Percentiles rank a stretch among this genome's conserved stretches.
phyloP scores from a whole-genome alignment of 2,329 filamentous ascomycete species.

The Plenodomus tracheiphilus region DNA sequence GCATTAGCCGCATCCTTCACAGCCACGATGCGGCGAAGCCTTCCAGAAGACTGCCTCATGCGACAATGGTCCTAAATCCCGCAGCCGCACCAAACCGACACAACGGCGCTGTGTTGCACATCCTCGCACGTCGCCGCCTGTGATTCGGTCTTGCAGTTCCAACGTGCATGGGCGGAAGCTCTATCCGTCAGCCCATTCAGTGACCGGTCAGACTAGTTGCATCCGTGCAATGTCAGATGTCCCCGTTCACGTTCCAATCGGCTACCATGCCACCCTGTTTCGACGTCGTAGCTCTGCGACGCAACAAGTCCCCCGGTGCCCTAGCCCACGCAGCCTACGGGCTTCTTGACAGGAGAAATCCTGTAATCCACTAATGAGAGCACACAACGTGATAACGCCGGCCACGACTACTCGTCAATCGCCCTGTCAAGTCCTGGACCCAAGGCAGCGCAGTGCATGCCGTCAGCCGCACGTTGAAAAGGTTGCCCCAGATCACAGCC shows the following conservation, averaged over 20 bases:
- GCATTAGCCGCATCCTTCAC: conserved; percentile 12
- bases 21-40: conserved; percentile 20
- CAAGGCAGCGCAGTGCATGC: conserved; percentile 12
- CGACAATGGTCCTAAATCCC: conserved; percentile 12
- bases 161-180: conserved; percentile 9
- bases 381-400: conserved; percentile 21
- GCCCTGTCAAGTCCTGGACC: conserved; percentile 9
- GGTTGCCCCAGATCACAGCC: conserved; percentile 8
- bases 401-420: conserved; percentile 20
- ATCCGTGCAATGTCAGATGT: conserved; percentile 20
- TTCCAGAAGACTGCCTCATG: conserved; percentile 17
- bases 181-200: conserved; percentile 10
- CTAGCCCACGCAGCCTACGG: conserved; percentile 14
- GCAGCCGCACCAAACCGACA: conserved; percentile 12
- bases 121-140: conserved; percentile 4
- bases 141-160: conserved; percentile 16
- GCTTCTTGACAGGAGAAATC: conserved; percentile 8
- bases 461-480: conserved; percentile 17
- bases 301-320: conserved; percentile 3
- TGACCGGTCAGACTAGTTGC: conserved; percentile 17
- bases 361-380: conserved; percentile 20
- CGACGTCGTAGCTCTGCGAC: conserved; percentile 10
- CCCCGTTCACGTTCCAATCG: conserved; percentile 12
- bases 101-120: conserved; percentile 9
- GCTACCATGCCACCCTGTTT: conserved; percentile 4